phyloP scores from a whole-genome alignment of 345 rosid genomes.

The Populus alba region DNA sequence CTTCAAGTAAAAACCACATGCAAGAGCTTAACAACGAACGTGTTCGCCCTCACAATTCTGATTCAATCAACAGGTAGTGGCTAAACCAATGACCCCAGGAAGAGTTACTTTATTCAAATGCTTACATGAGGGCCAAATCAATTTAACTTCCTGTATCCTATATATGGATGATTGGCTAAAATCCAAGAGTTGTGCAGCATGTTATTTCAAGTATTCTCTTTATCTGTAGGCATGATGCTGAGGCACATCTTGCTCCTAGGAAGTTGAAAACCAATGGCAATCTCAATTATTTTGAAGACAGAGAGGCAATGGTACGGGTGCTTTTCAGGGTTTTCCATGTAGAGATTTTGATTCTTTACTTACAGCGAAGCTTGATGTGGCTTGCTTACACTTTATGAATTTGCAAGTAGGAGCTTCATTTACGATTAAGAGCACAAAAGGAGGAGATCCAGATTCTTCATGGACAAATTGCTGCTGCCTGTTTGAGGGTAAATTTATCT shows the following conservation, averaged over 20 bases:
- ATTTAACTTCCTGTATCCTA: not conserved
- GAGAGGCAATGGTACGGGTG: slow-evolving; percentile 61
- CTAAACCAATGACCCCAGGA: not conserved
- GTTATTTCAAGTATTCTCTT: slow-evolving; percentile 18
- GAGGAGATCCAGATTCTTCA: slow-evolving; percentile 77
- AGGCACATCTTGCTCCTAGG: slow-evolving; percentile 34
- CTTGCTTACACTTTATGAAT: slow-evolving; percentile 20
- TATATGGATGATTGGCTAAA: not conserved
- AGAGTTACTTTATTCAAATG: not conserved
- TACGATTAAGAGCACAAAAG: slow-evolving; percentile 55
- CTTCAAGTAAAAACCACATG: slow-evolving; percentile 32
- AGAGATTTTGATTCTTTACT: slow-evolving; percentile 8
- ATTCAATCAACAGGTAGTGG: slow-evolving; percentile 34
- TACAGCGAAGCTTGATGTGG: slow-evolving; percentile 10
- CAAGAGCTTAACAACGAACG: slow-evolving; percentile 22
- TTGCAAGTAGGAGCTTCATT: slow-evolving; percentile 55
- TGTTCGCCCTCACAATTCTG: slow-evolving; percentile 26
- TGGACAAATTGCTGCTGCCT: slow-evolving; percentile 69
- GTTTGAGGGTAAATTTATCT: slow-evolving; percentile 53
- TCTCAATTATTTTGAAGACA: slow-evolving; percentile 43
- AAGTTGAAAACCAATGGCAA: slow-evolving; percentile 40
- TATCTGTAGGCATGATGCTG: slow-evolving; percentile 38
- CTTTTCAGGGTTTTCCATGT: slow-evolving; percentile 11
- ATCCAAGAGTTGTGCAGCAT: not conserved
- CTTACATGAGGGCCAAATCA: not conserved